Percentiles rank a stretch among this genome's conserved stretches.
Evolutionary conservation across 1,284 basidiomycete species (phyloP).

Genomic region (Tilletia setariae): DNA sequence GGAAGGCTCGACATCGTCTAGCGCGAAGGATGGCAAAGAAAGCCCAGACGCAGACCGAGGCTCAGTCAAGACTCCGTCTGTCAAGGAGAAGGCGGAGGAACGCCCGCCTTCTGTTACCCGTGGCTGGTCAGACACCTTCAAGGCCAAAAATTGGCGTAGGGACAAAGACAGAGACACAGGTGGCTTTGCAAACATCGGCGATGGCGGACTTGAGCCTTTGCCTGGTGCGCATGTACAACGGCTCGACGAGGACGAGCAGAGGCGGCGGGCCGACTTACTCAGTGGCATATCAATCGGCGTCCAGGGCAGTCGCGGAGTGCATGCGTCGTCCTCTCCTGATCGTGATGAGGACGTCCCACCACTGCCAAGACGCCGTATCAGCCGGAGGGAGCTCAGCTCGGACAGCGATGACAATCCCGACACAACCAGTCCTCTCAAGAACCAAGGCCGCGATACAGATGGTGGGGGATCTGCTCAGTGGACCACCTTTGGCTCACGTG

Average conservation of each 20-base stretch:
- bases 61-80: not conserved
- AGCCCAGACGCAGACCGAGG: not conserved
- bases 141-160: slow-evolving; percentile 1
- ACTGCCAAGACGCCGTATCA: not conserved
- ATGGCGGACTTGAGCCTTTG: not conserved
- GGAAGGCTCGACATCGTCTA: not conserved
- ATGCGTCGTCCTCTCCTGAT: not conserved
- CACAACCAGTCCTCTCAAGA: too few species aligned
- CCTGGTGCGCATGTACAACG: not conserved
- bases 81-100: not conserved
- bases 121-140: slow-evolving; percentile 14
- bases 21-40: not conserved
- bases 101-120: not conserved
- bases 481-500: too few species aligned
- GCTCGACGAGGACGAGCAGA: not conserved
- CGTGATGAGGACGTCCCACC: not conserved
- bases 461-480: too few species aligned
- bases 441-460: too few species aligned
- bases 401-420: slow-evolving; percentile 10
- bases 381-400: not conserved
- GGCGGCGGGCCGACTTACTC: slow-evolving; percentile 7
- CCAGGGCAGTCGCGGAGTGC: too few species aligned
- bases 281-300: slow-evolving; percentile 13
- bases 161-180: slow-evolving; percentile 10
- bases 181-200: slow-evolving; percentile 1